Conservation (phyloP, 768 basidiomycete species). For the Chalciporus sphaerocephalus region DNA sequence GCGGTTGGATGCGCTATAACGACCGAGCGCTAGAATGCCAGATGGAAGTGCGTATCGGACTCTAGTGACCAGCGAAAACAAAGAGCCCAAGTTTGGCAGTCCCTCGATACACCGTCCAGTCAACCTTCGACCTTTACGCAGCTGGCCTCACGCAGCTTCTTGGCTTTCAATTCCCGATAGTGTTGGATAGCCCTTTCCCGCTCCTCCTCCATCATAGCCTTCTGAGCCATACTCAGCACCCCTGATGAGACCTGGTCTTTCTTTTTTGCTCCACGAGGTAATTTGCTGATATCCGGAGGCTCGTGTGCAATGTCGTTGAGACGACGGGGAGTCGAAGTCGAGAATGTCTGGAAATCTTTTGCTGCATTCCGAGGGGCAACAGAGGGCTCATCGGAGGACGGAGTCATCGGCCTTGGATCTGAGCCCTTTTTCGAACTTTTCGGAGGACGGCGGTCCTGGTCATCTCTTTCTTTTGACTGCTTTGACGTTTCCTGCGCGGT, state of each 20-base stretch:
- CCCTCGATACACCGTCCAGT: constrained; percentile 6
- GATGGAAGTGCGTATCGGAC: constrained; percentile 1
- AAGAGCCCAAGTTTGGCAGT: constrained; percentile 9
- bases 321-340: constrained; percentile 56
- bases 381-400: constrained; percentile 17
- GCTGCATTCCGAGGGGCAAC: constrained; percentile 14
- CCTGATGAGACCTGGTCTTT: constrained; percentile 32
- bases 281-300: constrained; percentile 57
- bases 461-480: constrained; percentile 12
- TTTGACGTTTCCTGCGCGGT: constrained; percentile 14
- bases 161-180: constrained; percentile 67
- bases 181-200: constrained; percentile 62
- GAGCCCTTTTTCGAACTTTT: constrained; percentile 10
- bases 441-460: constrained; percentile 5
- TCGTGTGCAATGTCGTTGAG: constrained; percentile 70
- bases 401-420: constrained; percentile 13
- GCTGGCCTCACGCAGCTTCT: constrained; percentile 26
- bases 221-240: constrained; percentile 70
- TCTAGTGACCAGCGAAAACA: background rate
- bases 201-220: constrained; percentile 71
- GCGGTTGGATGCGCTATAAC: background rate
- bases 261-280: constrained; percentile 44
- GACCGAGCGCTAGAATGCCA: background rate
- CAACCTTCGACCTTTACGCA: constrained; percentile 8
- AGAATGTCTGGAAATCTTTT: constrained; percentile 47